A percentile compares a stretch with the other conserved stretches of the same genome.
Evolutionary conservation across 768 basidiomycete species (phyloP).

Genomic region (Serendipita indica): DNA sequence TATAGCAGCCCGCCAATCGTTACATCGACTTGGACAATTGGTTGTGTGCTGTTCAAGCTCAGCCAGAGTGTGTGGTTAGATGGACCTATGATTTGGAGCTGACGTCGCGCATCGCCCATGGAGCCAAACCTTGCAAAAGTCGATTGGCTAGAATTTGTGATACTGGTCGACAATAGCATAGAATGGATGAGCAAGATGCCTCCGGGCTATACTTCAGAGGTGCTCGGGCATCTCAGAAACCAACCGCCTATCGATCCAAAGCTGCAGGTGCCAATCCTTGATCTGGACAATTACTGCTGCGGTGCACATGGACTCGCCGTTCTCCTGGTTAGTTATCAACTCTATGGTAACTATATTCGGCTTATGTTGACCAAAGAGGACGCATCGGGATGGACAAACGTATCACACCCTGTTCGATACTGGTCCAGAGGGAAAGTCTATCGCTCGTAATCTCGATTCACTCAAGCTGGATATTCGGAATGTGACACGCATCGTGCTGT

Average conservation of each 20-base stretch:
- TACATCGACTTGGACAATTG: too few species aligned
- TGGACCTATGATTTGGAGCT: neutral
- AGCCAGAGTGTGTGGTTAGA: too few species aligned
- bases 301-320: slow-evolving; percentile 76
- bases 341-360: neutral
- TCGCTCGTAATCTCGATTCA: slow-evolving; percentile 54
- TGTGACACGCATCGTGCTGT: slow-evolving; percentile 52
- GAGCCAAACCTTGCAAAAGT: slow-evolving; percentile 16
- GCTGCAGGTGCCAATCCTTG: slow-evolving; percentile 47
- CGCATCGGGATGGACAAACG: slow-evolving; percentile 31
- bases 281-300: slow-evolving; percentile 60
- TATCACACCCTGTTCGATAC: slow-evolving; percentile 59
- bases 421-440: slow-evolving; percentile 61
- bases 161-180: slow-evolving; percentile 62
- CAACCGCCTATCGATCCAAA: slow-evolving; percentile 28
- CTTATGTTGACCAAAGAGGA: slow-evolving; percentile 31
- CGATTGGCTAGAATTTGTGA: slow-evolving; percentile 35
- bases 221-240: slow-evolving; percentile 46
- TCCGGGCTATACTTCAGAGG: slow-evolving; percentile 60
- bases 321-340: slow-evolving; percentile 41
- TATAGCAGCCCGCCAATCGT: too few species aligned
- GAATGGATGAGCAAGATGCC: slow-evolving; percentile 82
- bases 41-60: too few species aligned
- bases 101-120: neutral
- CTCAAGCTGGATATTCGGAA: slow-evolving; percentile 39